These are phyloP conservation scores for Arachnomyces sp. DNA, from an alignment of 2,329 filamentous ascomycete genomes.

Conservation along the genomic window DNA sequence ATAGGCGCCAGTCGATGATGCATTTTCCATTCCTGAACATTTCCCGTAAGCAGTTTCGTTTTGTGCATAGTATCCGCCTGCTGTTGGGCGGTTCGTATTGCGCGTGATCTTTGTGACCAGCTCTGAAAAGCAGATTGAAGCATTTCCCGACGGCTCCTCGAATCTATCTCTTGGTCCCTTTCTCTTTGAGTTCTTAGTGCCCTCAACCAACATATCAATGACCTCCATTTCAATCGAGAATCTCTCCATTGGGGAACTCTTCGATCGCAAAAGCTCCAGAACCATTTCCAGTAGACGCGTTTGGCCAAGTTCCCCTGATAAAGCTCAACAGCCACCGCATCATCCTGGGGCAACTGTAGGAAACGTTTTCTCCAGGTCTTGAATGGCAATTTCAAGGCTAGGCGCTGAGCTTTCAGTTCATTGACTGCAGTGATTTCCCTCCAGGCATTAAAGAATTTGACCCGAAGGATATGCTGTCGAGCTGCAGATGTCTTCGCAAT, in stretches of 20 bases:
- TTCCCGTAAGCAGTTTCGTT: conserved; percentile 28
- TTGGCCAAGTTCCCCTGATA: conserved; percentile 24
- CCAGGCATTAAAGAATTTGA: conserved; percentile 63
- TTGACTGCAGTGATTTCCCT: conserved; percentile 56
- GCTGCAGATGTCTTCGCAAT: conserved; percentile 59
- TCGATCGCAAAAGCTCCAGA: conserved; percentile 36
- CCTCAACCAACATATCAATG: conserved; percentile 34
- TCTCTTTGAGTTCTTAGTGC: conserved; percentile 32
- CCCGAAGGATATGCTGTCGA: conserved; percentile 60
- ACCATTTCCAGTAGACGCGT: conserved; percentile 35
- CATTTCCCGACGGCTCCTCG: conserved; percentile 20
- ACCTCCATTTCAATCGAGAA: conserved; percentile 32
- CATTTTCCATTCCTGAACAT: conserved; percentile 35
- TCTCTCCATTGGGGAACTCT: conserved; percentile 37
- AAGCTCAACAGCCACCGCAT: conserved; percentile 24
- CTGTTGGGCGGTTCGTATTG: conserved; percentile 20
- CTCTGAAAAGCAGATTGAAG: conserved; percentile 23
- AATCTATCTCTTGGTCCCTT: conserved; percentile 30
- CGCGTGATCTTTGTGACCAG: conserved; percentile 27
- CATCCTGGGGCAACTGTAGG: conserved; percentile 26
- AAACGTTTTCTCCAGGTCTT: conserved; percentile 43
- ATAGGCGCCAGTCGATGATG: conserved; percentile 36
- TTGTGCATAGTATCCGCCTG: conserved; percentile 24
- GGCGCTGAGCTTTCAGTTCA: conserved; percentile 43
- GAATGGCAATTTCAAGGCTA: conserved; percentile 48